These are phyloP conservation scores for Sporothrix dimorphospora DNA, from an alignment of 2,329 filamentous ascomycete species.

Conservation along the genomic window DNA sequence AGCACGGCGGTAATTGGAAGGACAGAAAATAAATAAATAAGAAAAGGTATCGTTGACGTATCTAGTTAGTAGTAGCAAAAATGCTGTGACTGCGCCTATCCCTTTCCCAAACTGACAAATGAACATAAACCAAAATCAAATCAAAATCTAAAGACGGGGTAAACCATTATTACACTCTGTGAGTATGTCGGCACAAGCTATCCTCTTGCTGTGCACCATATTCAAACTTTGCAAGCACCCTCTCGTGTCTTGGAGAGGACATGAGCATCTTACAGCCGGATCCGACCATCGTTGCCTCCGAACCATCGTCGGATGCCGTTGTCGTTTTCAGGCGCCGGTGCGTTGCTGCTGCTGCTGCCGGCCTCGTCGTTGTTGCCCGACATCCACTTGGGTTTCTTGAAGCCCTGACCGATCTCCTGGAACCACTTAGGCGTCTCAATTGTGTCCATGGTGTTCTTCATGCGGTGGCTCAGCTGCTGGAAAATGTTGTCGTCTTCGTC, in stretches of 20 bases:
- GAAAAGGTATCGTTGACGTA: slow-evolving; percentile 7
- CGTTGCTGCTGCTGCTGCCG: slow-evolving; percentile 36
- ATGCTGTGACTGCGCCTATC: neutral
- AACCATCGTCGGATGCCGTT: slow-evolving; percentile 60
- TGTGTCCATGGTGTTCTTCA: slow-evolving; percentile 90
- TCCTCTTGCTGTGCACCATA: neutral
- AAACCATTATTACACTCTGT: neutral
- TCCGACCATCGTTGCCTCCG: slow-evolving; percentile 49
- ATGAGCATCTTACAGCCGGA: slow-evolving; percentile 35
- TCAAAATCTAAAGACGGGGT: neutral
- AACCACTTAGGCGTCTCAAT: slow-evolving; percentile 83
- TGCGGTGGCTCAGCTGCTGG: slow-evolving; percentile 76
- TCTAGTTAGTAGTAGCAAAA: slow-evolving; percentile 15
- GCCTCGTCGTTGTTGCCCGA: slow-evolving; percentile 53
- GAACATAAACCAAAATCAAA: slow-evolving; percentile 1
- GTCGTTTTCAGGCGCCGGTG: slow-evolving; percentile 26
- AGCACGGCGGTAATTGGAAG: neutral
- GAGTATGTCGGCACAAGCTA: neutral
- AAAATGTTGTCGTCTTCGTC: slow-evolving; percentile 82
- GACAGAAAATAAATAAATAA: neutral
- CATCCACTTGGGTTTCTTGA: slow-evolving; percentile 84
- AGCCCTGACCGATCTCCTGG: slow-evolving; percentile 66
- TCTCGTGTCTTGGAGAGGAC: neutral
- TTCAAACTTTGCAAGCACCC: neutral
- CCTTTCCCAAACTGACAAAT: slow-evolving; percentile 12